Conservation (phyloP, 1,139 yeast genomes). For the Hansenula sp. region DNA sequence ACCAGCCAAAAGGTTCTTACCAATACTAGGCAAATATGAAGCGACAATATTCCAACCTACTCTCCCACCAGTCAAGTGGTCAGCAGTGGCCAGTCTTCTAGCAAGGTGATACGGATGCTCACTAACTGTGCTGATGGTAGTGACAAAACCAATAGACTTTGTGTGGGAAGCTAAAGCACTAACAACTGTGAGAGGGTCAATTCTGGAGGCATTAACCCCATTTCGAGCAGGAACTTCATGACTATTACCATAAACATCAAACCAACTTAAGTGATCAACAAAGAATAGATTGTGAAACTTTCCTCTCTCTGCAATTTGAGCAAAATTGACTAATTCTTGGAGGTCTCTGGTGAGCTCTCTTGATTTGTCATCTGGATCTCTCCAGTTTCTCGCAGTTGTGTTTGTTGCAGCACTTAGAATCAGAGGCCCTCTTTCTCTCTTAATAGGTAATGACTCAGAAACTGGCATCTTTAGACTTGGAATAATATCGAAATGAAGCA, state of each 20-base stretch:
- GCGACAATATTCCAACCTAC: constrained; percentile 39
- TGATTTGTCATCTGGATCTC: constrained; percentile 32
- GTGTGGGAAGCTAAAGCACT: constrained; percentile 37
- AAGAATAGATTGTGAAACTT: constrained; percentile 36
- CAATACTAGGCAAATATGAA: constrained; percentile 32
- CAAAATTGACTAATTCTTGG: constrained; percentile 34
- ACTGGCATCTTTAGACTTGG: too few relatives aligned
- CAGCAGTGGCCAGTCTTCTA: constrained; percentile 34
- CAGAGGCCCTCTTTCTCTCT: neutral
- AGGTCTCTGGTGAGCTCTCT: constrained; percentile 23
- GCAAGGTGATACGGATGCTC: constrained; percentile 37
- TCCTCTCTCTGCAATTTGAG: constrained; percentile 34
- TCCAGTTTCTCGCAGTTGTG: constrained; percentile 25
- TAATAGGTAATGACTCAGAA: neutral
- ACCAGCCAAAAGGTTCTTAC: constrained; percentile 32
- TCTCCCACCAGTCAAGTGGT: constrained; percentile 35
- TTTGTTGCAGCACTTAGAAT: constrained; percentile 1
- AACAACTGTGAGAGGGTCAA: constrained; percentile 31
- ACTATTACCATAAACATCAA: constrained; percentile 33
- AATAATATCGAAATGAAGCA: too few relatives aligned
- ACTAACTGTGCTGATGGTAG: constrained; percentile 35
- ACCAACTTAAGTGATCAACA: constrained; percentile 38
- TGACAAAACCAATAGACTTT: constrained; percentile 30
- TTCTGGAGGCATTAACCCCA: constrained; percentile 33
- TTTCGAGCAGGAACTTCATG: constrained; percentile 28